Conservation (phyloP, 1,139 yeast genomes). For the Hansenula anomala region DNA sequence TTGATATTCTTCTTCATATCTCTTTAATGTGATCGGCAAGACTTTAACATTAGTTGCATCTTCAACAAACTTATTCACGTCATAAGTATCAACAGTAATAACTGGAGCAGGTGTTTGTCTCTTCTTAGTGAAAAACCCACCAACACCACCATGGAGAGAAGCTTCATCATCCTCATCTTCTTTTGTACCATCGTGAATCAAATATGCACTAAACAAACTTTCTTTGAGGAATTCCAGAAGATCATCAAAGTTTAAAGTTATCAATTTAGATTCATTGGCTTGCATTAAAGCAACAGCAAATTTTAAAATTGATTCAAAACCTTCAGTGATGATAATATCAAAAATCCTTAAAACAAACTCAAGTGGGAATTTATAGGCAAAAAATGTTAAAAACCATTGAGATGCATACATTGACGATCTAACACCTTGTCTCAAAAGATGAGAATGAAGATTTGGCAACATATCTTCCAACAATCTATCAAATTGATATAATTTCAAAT, state of each 20-base stretch:
- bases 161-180: constrained; percentile 11
- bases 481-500: constrained; percentile 78
- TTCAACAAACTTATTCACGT: constrained; percentile 66
- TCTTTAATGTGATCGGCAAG: constrained; percentile 63
- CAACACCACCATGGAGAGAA: constrained; percentile 7
- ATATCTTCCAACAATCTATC: constrained; percentile 74
- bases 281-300: constrained; percentile 76
- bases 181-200: constrained; percentile 35
- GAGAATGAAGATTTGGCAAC: constrained; percentile 66
- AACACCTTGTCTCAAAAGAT: constrained; percentile 78
- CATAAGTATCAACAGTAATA: constrained; percentile 38
- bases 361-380: constrained; percentile 89
- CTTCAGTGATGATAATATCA: constrained; percentile 85
- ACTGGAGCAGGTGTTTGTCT: constrained; percentile 14
- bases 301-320: constrained; percentile 75
- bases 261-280: constrained; percentile 54
- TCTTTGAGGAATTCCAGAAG: constrained; percentile 75
- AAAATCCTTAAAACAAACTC: constrained; percentile 77
- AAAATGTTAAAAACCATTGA: constrained; percentile 93
- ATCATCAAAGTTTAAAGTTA: constrained; percentile 67
- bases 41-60: constrained; percentile 75
- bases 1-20: constrained; percentile 69
- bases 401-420: constrained; percentile 91
- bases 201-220: constrained; percentile 66
- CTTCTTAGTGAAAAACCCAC: constrained; percentile 12